These are phyloP conservation scores for Yamadazyma paraphyllophila DNA, from an alignment of 805 yeast species.

Conservation along the genomic window DNA sequence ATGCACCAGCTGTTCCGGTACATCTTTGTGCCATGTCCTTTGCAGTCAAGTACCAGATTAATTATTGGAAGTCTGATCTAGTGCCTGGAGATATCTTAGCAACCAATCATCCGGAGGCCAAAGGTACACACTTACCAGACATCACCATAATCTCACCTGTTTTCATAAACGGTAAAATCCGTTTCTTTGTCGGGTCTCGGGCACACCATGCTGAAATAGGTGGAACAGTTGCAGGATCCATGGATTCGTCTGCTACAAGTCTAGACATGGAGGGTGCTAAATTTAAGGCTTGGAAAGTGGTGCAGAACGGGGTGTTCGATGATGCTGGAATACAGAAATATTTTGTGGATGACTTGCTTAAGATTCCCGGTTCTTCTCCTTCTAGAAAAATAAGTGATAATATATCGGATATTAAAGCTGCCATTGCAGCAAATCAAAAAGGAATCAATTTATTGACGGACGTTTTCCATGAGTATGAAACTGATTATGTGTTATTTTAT, in stretches of 20 bases:
- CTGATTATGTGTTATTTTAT: conserved; percentile 61
- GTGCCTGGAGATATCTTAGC: conserved; percentile 73
- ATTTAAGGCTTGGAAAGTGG: conserved; percentile 17
- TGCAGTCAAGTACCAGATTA: conserved; percentile 65
- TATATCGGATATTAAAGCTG: conserved; percentile 66
- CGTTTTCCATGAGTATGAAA: conserved; percentile 60
- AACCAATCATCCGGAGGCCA: conserved; percentile 78
- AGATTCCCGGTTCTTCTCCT: conserved; percentile 26
- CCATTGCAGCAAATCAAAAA: conserved; percentile 80
- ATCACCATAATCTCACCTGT: conserved; percentile 27
- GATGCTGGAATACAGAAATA: conserved; percentile 16
- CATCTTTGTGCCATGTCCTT: conserved; percentile 87
- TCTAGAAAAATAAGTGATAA: conserved; percentile 20
- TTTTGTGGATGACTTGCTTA: conserved; percentile 13
- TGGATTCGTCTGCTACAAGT: conserved; percentile 17
- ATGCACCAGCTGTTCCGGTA: conserved; percentile 87
- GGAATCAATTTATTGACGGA: conserved; percentile 65
- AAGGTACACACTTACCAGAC: conserved; percentile 88
- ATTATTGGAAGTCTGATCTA: conserved; percentile 61
- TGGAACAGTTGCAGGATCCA: conserved; percentile 21
- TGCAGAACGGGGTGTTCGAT: conserved; percentile 16
- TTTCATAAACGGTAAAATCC: conserved; percentile 15
- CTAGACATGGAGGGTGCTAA: conserved; percentile 19
- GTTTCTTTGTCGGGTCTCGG: conserved; percentile 19
- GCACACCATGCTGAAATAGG: conserved; percentile 27